Evolutionary conservation across 2,329 filamentous ascomycete species (phyloP).

Genomic region (Lasiodiplodia gonubiensis): DNA sequence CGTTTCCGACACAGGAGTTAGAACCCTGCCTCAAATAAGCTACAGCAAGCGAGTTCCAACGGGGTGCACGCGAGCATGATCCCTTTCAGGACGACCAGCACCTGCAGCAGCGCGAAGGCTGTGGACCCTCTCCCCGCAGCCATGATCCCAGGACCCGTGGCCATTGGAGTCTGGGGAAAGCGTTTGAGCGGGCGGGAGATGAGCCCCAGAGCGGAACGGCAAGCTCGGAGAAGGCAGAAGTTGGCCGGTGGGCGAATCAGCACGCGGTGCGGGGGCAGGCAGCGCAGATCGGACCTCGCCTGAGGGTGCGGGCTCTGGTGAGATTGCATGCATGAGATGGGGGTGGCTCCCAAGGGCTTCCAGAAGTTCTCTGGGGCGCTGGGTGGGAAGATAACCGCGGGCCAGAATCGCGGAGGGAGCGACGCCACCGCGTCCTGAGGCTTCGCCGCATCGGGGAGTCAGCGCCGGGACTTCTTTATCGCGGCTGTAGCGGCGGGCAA

Average conservation of each 20-base stretch:
- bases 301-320: background rate
- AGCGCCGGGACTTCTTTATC: slow-evolving; percentile 24
- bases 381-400: slow-evolving; percentile 12
- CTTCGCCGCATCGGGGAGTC: slow-evolving; percentile 9
- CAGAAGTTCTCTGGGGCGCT: slow-evolving; percentile 5
- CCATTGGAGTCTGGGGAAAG: slow-evolving; percentile 13
- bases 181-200: background rate
- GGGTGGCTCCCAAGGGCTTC: slow-evolving; percentile 2
- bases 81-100: background rate
- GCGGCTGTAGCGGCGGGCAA: background rate
- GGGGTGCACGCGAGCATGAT: slow-evolving; percentile 15
- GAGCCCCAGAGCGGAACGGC: background rate
- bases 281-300: slow-evolving; percentile 10
- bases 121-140: slow-evolving; percentile 15
- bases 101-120: background rate
- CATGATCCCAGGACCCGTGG: slow-evolving; percentile 5
- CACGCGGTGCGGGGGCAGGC: background rate
- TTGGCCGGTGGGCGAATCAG: slow-evolving; percentile 5
- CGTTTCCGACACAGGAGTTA: slow-evolving; percentile 4
- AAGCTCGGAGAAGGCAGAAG: background rate
- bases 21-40: slow-evolving; percentile 9
- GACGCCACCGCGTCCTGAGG: background rate
- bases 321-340: slow-evolving; percentile 17
- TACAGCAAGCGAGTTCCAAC: background rate
- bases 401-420: slow-evolving; percentile 21